Conservation (phyloP, 208 protist genomes). For the Leishmania major region DNA sequence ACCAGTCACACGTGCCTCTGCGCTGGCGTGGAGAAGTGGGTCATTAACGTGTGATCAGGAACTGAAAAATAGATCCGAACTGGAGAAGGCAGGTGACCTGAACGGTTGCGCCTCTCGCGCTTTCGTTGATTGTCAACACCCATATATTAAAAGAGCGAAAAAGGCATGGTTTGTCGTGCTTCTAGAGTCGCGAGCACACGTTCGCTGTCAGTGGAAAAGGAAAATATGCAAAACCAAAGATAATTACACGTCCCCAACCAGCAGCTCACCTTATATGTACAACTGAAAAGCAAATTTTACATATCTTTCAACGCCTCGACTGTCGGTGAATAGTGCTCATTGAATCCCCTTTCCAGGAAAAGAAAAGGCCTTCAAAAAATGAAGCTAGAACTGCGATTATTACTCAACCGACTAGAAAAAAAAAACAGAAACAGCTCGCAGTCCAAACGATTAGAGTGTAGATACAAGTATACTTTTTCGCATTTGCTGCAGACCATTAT, state of each 20-base stretch:
- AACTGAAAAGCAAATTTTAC: neutral
- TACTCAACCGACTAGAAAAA: neutral
- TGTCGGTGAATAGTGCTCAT: too few species aligned
- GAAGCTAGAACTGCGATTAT: neutral
- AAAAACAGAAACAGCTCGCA: neutral
- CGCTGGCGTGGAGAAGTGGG: neutral
- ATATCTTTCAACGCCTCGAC: neutral
- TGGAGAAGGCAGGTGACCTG: neutral
- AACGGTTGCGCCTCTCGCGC: neutral
- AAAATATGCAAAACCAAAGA: neutral
- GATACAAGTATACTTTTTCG: neutral
- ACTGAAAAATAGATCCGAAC: neutral
- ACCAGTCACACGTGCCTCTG: neutral
- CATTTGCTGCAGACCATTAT: neutral
- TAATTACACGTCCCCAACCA: neutral
- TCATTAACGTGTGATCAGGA: neutral
- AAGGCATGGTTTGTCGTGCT: neutral
- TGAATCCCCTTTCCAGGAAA: neutral
- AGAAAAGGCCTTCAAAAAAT: neutral
- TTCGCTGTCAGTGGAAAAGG: neutral
- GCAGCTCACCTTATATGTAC: neutral
- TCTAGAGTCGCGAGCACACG: neutral
- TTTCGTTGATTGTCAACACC: neutral
- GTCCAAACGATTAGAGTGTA: neutral
- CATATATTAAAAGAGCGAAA: neutral